Percentiles rank a stretch among this genome's conserved stretches.
These are phyloP conservation scores for Arabidopsis thaliana DNA, from an alignment of 345 rosid genomes.

Conservation along the genomic window DNA sequence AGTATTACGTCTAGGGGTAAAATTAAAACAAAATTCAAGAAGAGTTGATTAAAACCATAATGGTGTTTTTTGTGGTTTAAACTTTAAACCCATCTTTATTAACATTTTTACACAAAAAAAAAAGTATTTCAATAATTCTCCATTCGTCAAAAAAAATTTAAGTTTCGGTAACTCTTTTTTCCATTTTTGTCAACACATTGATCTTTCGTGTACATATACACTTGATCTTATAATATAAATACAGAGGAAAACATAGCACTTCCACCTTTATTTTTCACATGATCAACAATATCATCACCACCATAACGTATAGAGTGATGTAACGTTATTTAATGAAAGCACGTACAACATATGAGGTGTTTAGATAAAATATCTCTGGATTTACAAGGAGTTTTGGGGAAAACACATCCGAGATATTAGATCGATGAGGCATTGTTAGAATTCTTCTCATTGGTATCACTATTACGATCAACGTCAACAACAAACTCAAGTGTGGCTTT, in stretches of 20 bases:
- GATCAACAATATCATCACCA: slow-evolving; percentile 13
- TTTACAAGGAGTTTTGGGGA: background rate
- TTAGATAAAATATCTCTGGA: background rate
- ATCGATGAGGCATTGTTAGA: slow-evolving; percentile 19
- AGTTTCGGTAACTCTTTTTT: too few relatives aligned
- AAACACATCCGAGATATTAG: background rate
- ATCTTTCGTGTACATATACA: background rate
- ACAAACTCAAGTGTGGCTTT: slow-evolving; percentile 45
- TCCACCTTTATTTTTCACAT: slow-evolving; percentile 10
- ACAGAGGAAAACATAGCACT: background rate
- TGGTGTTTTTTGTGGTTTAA: too few relatives aligned
- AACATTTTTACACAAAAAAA: background rate
- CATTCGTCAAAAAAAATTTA: background rate
- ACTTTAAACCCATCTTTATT: too few relatives aligned
- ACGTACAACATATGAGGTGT: slow-evolving; percentile 18
- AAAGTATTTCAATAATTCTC: background rate
- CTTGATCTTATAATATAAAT: background rate
- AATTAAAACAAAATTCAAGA: background rate
- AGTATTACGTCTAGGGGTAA: background rate
- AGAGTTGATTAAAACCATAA: background rate
- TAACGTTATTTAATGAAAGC: slow-evolving; percentile 12
- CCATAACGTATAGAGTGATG: background rate
- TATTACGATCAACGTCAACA: slow-evolving; percentile 26
- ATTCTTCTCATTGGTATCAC: slow-evolving; percentile 42
- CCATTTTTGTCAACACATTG: background rate